These are phyloP conservation scores for Thecaphora thlaspeos DNA, from an alignment of 1,284 basidiomycete species.

Conservation along the genomic window DNA sequence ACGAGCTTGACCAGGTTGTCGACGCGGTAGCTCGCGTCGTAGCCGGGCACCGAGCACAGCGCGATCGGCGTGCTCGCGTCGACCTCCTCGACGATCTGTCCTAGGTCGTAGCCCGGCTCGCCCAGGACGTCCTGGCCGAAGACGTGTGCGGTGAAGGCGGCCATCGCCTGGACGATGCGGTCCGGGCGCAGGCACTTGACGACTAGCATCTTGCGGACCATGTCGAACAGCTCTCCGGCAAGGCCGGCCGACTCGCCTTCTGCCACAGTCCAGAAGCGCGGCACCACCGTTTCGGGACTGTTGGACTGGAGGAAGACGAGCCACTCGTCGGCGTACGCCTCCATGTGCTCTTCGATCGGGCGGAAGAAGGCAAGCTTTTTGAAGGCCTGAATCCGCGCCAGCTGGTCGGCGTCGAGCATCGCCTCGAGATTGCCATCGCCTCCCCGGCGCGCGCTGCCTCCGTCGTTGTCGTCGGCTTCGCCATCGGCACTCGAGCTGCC, in stretches of 20 bases:
- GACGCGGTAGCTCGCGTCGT: constrained; percentile 53
- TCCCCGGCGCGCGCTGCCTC: constrained; percentile 43
- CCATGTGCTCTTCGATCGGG: constrained; percentile 71
- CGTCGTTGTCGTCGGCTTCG: constrained; percentile 54
- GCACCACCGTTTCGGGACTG: constrained; percentile 72
- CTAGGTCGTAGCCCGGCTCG: constrained; percentile 20
- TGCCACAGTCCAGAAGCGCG: constrained; percentile 66
- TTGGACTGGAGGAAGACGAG: constrained; percentile 69
- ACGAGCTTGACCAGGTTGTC: constrained; percentile 46
- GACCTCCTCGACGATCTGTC: constrained; percentile 43
- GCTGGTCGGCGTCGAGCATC: constrained; percentile 64
- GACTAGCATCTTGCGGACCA: constrained; percentile 73
- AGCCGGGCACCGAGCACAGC: constrained; percentile 53
- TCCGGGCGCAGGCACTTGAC: constrained; percentile 89
- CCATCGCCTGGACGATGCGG: constrained; percentile 76
- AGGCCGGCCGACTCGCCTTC: constrained; percentile 58
- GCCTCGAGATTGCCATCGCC: constrained; percentile 32
- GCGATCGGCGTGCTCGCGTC: constrained; percentile 47
- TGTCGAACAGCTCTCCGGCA: constrained; percentile 62
- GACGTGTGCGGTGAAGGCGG: constrained; percentile 70
- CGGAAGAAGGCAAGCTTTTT: constrained; percentile 67
- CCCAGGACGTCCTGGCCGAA: constrained; percentile 76
- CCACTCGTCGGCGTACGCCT: constrained; percentile 73
- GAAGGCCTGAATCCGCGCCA: constrained; percentile 61
- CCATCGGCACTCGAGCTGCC: constrained; percentile 56